Base-by-base conservation (phyloP, 2,329 filamentous ascomycete genomes). In the Hymenoscyphus repandus region DNA sequence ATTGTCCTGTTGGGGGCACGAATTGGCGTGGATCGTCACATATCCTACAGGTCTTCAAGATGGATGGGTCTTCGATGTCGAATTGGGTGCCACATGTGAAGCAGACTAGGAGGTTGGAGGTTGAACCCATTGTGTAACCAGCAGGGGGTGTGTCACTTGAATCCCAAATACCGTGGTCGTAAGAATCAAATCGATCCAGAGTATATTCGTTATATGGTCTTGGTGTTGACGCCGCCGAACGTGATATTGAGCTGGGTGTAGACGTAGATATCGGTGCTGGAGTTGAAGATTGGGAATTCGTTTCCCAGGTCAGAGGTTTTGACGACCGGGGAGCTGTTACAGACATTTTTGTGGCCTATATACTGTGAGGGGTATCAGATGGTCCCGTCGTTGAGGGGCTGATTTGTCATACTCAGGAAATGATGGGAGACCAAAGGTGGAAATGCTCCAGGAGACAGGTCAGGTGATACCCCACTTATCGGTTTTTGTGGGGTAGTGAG, bases 21-120 rank as follows among this genome's bases (percentile, higher is more conserved):
- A 78, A 90, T 67, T 90, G 85, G 4, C 86, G 77, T 0, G 85
- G 75, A 65, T 88, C 85, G 65, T 89, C 85, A 69, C 86, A 90
- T 56, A 90, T 86, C 51, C 78, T 76, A 69, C 86, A 90, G 4
- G 72, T 76, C 48, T 69, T 74, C 39, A 82, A 69, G 27, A 72
- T 62, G 11, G 67, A 55, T 37, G 70, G 69, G 54, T 81, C 73
- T 0, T 74, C 64, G 2, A 72, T 71, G 40, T 82, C 79, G 66
- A 76, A 88, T 62, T 90, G 86, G 0, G 84, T 88, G 18, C 85
- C 86, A 65, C 86, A 90, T 5, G 84, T 77, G 7, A 72, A 74
- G 70, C 86, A 90, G 57, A 89, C 72, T 33, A 85, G 74, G 32
- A 73, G 69, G 37, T 64, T 51, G 13, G 58, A 56, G 13, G 58